phyloP scores from a whole-genome alignment of 225 moss, liverwort and hornwort species.

The Bryoerythrophyllum caledonicum region DNA sequence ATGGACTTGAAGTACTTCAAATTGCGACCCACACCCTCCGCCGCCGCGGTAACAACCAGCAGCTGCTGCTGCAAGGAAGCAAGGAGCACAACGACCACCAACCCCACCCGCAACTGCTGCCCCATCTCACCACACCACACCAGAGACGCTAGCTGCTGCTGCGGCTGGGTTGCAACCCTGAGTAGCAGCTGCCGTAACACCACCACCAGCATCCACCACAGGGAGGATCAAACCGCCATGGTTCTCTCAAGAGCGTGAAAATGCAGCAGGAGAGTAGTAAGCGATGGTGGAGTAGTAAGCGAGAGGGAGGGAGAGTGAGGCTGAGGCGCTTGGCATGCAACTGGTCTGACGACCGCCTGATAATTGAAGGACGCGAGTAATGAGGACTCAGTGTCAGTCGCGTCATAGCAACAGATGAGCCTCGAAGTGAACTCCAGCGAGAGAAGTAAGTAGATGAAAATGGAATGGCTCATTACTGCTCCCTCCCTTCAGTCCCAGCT shows the following conservation, averaged over 20 bases:
- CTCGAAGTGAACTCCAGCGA: neutral
- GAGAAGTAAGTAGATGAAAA: neutral
- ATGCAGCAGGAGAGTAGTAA: neutral
- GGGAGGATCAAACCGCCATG: too few relatives aligned
- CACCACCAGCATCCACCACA: too few relatives aligned
- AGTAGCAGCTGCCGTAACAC: neutral
- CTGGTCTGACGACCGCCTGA: neutral
- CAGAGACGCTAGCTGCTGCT: neutral
- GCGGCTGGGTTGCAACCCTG: neutral
- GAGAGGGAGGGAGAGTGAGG: neutral
- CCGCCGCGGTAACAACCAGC: conserved; percentile 10
- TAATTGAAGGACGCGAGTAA: conserved; percentile 21
- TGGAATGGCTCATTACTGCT: neutral
- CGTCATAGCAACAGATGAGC: neutral
- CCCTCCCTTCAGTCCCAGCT: neutral
- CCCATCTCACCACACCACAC: conserved; percentile 21
- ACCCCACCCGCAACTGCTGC: conserved; percentile 21
- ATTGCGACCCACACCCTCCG: neutral
- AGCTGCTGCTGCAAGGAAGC: conserved; percentile 24
- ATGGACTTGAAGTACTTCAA: conserved; percentile 42
- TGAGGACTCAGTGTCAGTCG: conserved; percentile 15
- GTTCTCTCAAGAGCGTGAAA: neutral
- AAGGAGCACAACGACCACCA: conserved; percentile 23
- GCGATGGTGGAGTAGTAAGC: neutral
- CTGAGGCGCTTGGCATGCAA: conserved; percentile 8